These are phyloP conservation scores for Pythium periplocum DNA, from an alignment of 352 stramenopile genomes.

Conservation along the genomic window DNA sequence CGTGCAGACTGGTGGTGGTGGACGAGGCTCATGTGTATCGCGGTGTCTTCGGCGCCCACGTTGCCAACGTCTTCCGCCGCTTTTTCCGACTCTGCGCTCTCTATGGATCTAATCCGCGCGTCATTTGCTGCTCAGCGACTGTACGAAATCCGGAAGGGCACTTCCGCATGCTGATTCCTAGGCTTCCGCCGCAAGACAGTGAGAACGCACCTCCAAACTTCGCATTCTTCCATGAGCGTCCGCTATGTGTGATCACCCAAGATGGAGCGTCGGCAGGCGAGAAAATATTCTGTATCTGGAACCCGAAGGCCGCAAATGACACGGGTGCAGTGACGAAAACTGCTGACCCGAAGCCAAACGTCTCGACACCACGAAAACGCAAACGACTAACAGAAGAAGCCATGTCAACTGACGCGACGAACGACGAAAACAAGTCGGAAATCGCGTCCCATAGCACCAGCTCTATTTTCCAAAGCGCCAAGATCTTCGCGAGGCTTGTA, in stretches of 20 bases:
- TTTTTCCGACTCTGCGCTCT: constrained; percentile 85
- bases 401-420: too few relatives aligned
- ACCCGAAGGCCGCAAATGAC: constrained; percentile 59
- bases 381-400: background rate
- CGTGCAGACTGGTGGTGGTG: constrained; percentile 58
- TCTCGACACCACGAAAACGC: background rate
- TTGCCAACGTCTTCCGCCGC: constrained; percentile 86
- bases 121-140: constrained; percentile 96
- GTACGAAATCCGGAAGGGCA: constrained; percentile 92
- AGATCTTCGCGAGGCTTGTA: constrained; percentile 90
- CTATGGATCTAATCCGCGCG: constrained; percentile 77
- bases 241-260: constrained; percentile 76
- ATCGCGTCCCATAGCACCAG: constrained; percentile 25
- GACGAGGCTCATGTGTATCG: constrained; percentile 95
- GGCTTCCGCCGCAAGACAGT: constrained; percentile 24
- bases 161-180: constrained; percentile 88
- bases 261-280: constrained; percentile 86
- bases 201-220: constrained; percentile 27
- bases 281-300: constrained; percentile 96
- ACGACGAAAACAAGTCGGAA: too few relatives aligned
- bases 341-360: background rate
- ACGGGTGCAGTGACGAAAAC: constrained; percentile 14
- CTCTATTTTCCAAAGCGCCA: constrained; percentile 88
- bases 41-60: constrained; percentile 79
- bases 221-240: constrained; percentile 56